phyloP scores from a whole-genome alignment of 352 stramenopile species.

The Pythium dissimile region DNA sequence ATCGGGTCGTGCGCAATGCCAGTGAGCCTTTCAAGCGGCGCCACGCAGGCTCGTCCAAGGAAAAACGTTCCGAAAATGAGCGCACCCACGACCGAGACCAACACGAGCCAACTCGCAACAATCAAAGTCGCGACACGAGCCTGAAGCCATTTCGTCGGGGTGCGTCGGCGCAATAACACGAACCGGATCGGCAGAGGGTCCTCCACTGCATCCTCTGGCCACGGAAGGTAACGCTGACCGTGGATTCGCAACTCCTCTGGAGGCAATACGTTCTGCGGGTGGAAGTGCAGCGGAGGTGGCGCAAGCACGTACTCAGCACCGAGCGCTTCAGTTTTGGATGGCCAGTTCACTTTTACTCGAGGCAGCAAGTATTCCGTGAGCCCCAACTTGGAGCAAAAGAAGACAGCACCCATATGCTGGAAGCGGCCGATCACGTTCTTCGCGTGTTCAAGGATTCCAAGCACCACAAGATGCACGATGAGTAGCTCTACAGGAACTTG shows the following conservation, averaged over 20 bases:
- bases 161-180: slow-evolving; percentile 51
- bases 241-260: slow-evolving; percentile 67
- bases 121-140: slow-evolving; percentile 49
- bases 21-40: slow-evolving; percentile 62
- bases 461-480: slow-evolving; percentile 93
- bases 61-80: slow-evolving; percentile 72
- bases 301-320: slow-evolving; percentile 39
- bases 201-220: slow-evolving; percentile 80
- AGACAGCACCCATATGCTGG: slow-evolving; percentile 59
- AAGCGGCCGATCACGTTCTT: slow-evolving; percentile 85
- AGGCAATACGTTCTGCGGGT: slow-evolving; percentile 63
- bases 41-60: slow-evolving; percentile 60
- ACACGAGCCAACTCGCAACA: slow-evolving; percentile 56
- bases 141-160: slow-evolving; percentile 43
- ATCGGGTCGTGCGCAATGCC: slow-evolving; percentile 75
- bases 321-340: slow-evolving; percentile 5
- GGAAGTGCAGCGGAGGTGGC: slow-evolving; percentile 77
- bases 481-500: slow-evolving; percentile 96
- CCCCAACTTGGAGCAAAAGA: slow-evolving; percentile 58
- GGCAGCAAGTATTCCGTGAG: slow-evolving; percentile 71
- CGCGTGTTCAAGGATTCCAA: slow-evolving; percentile 91
- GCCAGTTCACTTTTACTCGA: slow-evolving; percentile 30
- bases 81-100: slow-evolving; percentile 51
- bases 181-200: slow-evolving; percentile 69
- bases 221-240: slow-evolving; percentile 75